Base-by-base conservation (phyloP, 2,329 filamentous ascomycete species). In the Fusarium mundagurra region DNA sequence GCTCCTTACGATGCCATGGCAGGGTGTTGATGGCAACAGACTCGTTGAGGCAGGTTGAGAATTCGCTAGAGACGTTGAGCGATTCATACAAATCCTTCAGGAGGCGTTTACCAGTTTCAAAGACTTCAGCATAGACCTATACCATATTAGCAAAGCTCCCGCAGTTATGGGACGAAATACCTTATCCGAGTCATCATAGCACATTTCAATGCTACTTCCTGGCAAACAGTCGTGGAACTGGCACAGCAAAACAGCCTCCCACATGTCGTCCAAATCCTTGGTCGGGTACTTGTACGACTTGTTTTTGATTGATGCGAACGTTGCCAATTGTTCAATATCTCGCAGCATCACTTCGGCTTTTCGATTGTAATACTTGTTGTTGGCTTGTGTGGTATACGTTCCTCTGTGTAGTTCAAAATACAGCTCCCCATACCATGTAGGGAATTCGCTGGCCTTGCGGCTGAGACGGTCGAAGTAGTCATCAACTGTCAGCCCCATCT, bases 221-320 rank as follows among this genome's bases (percentile, higher is more conserved):
- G 96, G 96, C 59, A 99, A 87, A 81, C 96, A 98, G 81, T 99
- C 96, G 75, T 99, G 96, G 87, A 99, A 99, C 79, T 99, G 96
- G 76, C 96, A 98, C 33, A 98, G 89, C 31, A 98, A 87, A 7
- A 96, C 92, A 63, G 89, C 88, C 85, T 98, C 96, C 96, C 96
- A 99, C 91, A 99, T 97, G 65, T 92, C 89, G 80, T 99, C 96
- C 63, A 99, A 92, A n/a, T 96, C 91, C 80, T 93, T 90, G 84
- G 97, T 98, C 16, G 96, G 96, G 81, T 98, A 99, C 79, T 92
- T 93, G 85, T 98, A 98, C 5, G 86, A 86, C 36, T 87, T 86
- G 70, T 92, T 86, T 77, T 91, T 90, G 71, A 98, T 85, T 6
- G 93, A 96, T 10, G 94, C 95, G 75, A 97, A 85, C 0, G 96